phyloP scores from a whole-genome alignment of 345 rosid species.

The Ricinus communis region DNA sequence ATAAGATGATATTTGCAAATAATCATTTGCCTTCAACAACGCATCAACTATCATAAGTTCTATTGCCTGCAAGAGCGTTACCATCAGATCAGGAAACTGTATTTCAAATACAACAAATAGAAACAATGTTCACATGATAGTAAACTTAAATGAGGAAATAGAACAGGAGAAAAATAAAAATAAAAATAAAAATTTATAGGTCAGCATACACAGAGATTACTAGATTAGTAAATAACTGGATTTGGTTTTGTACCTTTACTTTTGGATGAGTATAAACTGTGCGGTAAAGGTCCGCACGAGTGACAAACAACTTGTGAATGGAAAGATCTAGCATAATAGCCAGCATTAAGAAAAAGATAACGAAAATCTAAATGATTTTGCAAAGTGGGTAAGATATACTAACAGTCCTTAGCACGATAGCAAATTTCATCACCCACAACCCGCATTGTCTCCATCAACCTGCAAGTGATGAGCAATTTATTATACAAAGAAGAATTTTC shows the following conservation, averaged over 20 bases:
- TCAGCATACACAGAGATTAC: constrained; percentile 11
- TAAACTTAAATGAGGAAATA: neutral
- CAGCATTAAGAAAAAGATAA: constrained; percentile 10
- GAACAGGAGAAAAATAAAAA: neutral
- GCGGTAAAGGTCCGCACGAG: constrained; percentile 92
- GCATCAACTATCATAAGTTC: constrained; percentile 96
- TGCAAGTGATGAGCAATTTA: constrained; percentile 38
- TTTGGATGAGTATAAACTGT: constrained; percentile 93
- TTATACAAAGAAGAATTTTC: constrained; percentile 8
- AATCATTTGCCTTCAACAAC: constrained; percentile 66
- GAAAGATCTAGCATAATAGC: constrained; percentile 60
- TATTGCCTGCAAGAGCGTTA: constrained; percentile 57
- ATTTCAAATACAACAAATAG: constrained; percentile 7
- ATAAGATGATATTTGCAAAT: constrained; percentile 58
- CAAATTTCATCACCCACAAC: constrained; percentile 91
- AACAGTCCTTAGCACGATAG: constrained; percentile 90
- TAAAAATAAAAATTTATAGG: neutral
- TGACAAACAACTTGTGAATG: constrained; percentile 74
- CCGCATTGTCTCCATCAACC: constrained; percentile 90
- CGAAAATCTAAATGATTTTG: constrained; percentile 9
- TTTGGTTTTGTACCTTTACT: constrained; percentile 64
- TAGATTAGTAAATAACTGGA: constrained; percentile 1
- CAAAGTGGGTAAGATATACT: constrained; percentile 38
- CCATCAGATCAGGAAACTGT: constrained; percentile 1
- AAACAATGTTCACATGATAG: constrained; percentile 5